Percentiles rank a stretch among this genome's conserved stretches.
Conservation (phyloP, 108 stramenopile species). For the Pinguiococcus pyrenoidosus region DNA sequence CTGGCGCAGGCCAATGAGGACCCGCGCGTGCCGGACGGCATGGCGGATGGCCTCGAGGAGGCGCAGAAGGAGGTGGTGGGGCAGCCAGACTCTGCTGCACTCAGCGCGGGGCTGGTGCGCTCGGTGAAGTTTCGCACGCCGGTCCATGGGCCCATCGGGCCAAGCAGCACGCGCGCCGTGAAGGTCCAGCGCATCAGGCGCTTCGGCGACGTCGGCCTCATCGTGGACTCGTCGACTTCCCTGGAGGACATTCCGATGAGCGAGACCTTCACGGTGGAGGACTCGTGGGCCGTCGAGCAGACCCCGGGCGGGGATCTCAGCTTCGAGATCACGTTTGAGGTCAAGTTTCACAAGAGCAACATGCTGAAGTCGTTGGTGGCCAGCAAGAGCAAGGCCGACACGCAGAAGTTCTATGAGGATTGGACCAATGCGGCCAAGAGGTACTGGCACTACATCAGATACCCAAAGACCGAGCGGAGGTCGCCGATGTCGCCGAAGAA, state of each 20-base stretch:
- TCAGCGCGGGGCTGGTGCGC: slow-evolving; percentile 1
- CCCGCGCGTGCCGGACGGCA: background rate
- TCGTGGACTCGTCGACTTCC: slow-evolving; percentile 28
- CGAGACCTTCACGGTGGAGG: slow-evolving; percentile 35
- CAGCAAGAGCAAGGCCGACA: background rate
- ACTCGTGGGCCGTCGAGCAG: slow-evolving; percentile 19
- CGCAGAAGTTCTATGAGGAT: background rate
- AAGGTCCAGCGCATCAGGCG: slow-evolving; percentile 24
- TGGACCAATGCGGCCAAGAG: background rate
- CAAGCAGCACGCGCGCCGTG: slow-evolving; percentile 12
- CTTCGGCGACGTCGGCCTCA: slow-evolving; percentile 28
- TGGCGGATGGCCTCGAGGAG: background rate
- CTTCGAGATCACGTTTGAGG: slow-evolving; percentile 4
- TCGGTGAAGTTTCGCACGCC: background rate
- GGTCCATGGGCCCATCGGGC: slow-evolving; percentile 3
- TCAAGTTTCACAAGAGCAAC: slow-evolving; percentile 31
- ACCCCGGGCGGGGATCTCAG: background rate
- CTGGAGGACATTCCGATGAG: slow-evolving; percentile 34
- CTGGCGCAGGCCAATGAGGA: background rate
- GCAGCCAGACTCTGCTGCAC: background rate
- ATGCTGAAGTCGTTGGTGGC: slow-evolving; percentile 16
- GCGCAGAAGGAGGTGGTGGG: no score
- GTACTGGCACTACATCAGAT: no score
- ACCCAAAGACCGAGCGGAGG: no score
- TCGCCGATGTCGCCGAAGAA: no score